Conservation (phyloP, 208 protist species). For the Leishmania guyanensis region DNA sequence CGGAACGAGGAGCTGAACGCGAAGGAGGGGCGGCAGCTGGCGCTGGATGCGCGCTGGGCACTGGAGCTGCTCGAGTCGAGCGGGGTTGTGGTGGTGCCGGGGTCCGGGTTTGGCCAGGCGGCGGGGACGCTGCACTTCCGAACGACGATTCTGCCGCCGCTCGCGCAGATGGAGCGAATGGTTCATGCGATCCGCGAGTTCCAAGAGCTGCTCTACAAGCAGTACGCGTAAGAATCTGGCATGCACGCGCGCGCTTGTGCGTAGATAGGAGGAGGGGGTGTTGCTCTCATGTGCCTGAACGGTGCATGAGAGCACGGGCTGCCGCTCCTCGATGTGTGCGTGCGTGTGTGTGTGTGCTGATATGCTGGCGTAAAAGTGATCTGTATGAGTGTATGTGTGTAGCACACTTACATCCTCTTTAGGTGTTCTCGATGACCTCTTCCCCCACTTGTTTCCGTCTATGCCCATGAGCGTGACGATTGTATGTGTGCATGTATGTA, state of each 20-base stretch:
- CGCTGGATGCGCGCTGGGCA: conserved; percentile 96
- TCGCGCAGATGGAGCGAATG: conserved; percentile 94
- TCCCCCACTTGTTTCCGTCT: background rate
- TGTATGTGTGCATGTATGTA: background rate
- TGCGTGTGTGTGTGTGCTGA: background rate
- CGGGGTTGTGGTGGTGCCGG: conserved; percentile 96
- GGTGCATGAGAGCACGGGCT: too few relatives aligned
- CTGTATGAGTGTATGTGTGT: background rate
- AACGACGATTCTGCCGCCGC: conserved; percentile 98
- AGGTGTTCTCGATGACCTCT: background rate
- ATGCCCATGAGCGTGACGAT: background rate
- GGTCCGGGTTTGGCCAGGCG: conserved; percentile 96
- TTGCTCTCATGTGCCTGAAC: background rate
- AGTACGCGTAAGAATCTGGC: conserved; percentile 35
- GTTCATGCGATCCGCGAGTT: conserved; percentile 63
- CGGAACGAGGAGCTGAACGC: conserved; percentile 60
- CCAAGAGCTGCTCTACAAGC: conserved; percentile 65
- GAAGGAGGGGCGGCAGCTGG: conserved; percentile 67
- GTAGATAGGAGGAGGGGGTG: background rate
- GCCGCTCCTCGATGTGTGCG: background rate
- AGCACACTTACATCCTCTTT: background rate
- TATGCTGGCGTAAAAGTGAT: background rate
- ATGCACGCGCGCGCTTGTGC: background rate
- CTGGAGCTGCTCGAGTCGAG: conserved; percentile 95
- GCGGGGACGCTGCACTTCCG: conserved; percentile 98